Base-by-base conservation (phyloP, 371 early-diverging fungal species). In the Mortierella sp. region DNA sequence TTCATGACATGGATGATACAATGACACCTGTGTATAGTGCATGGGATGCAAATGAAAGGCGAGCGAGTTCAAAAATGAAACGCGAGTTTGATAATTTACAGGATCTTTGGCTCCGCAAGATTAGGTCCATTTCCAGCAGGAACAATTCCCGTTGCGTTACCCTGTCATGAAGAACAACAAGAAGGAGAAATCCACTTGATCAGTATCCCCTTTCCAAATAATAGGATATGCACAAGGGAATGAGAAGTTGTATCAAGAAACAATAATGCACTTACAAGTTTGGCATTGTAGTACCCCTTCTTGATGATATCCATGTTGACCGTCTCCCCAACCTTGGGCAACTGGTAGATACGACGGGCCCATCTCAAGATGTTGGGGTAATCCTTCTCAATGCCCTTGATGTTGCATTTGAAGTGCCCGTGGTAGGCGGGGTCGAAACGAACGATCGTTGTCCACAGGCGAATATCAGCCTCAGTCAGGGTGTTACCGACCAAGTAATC, bases 291-390 rank as follows among this genome's bases (percentile, higher is more conserved):
- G 72, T 96, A 97, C 70, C 95, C 95, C 12, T 80, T 63, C 82
- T 96, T 96, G 87, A 97, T 97, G 71, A 96, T 95, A 23, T 89
- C 85, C 92, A 95, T 90, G 72, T 95, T 86, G 44, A 94, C 91
- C 0, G 95, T 95, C 17, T 86, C 88, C 14, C 79, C 80, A 53
- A 90, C 83, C 60, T 87, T 87, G 6, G 91, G 90, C 64, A 89
- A 84, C 81, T 94, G 94, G 79, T 94, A 95, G 49, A 96, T 84
- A 46, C 83, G 83, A n/a, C 90, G 86, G 27, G 89, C 72, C 97
- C 97, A 96, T 47, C 86, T 80, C 68, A 96, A 67, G 34, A 95
- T 92, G 66, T 88, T 82, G n/a, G 96, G 97, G 78, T 93, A 97
- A 68, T 89, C 89, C 53, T 92, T 82, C 47, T 84, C 86, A 59